These are phyloP conservation scores for Pouteria campechiana DNA, from an alignment of 179 eudicot species.

Conservation along the genomic window DNA sequence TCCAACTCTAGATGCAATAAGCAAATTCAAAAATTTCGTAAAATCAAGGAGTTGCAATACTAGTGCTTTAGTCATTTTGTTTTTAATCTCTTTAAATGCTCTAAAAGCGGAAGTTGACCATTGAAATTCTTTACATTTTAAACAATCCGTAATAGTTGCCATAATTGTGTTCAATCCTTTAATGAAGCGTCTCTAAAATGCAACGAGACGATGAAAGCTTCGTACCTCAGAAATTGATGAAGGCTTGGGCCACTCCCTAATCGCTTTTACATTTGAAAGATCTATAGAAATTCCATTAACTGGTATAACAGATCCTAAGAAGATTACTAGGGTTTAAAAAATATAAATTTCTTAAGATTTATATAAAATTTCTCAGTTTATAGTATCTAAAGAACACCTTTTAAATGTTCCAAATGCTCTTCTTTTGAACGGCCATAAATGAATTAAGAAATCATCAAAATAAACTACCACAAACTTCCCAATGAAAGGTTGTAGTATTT, in stretches of 20 bases:
- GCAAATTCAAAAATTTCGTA: not conserved
- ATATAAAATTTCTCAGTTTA: not conserved
- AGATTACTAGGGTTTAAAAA: too few species aligned
- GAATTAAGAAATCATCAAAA: constrained; percentile 1
- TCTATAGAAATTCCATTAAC: not conserved
- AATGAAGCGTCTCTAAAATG: constrained; percentile 1
- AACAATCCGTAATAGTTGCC: not conserved
- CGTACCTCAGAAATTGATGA: not conserved
- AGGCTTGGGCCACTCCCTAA: not conserved
- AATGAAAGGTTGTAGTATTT: not conserved
- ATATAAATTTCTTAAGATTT: not conserved
- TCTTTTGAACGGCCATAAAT: not conserved
- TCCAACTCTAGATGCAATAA: constrained; percentile 2
- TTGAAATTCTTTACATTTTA: not conserved
- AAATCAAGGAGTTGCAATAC: not conserved
- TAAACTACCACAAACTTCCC: constrained; percentile 2
- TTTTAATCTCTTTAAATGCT: not conserved
- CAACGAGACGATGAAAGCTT: constrained; percentile 2
- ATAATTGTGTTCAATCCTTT: not conserved
- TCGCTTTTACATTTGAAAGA: not conserved
- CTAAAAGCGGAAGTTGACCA: not conserved
- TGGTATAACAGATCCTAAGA: not conserved
- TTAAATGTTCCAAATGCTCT: not conserved
- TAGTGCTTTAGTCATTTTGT: not conserved
- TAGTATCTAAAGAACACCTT: not conserved